Conservation (phyloP, 2,329 filamentous ascomycete species). For the Pyricularia grisea region DNA sequence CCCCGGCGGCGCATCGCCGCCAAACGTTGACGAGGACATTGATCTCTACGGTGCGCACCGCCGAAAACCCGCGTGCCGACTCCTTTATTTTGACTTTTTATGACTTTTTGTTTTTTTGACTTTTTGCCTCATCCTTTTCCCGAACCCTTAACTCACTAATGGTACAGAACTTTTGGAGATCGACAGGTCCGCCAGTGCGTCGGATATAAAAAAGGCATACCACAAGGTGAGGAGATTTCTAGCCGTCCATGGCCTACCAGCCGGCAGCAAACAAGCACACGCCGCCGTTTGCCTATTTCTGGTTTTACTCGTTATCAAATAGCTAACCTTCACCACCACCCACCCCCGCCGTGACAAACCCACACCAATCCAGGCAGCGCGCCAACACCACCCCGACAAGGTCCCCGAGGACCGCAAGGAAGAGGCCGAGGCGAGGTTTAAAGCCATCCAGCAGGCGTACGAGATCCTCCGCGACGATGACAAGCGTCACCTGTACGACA, state of each 20-base stretch:
- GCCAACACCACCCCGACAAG: conserved; percentile 91
- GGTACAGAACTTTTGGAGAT: conserved; percentile 68
- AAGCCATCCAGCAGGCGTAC: conserved; percentile 86
- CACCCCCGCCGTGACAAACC: conserved; percentile 7
- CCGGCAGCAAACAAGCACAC: background rate
- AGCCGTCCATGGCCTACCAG: conserved; percentile 7
- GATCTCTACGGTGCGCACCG: conserved; percentile 44
- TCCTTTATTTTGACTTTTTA: no score
- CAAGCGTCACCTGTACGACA: conserved; percentile 85
- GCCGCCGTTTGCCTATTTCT: background rate
- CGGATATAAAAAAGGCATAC: conserved; percentile 92
- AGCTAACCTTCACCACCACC: conserved; percentile 10
- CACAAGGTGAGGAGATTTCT: conserved; percentile 58
- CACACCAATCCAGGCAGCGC: conserved; percentile 53
- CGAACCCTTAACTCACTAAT: background rate
- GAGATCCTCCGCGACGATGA: conserved; percentile 96
- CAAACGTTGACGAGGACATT: conserved; percentile 30
- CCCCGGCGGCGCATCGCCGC: conserved; percentile 9
- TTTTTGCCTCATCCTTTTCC: conserved; percentile 4
- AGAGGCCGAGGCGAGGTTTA: conserved; percentile 86
- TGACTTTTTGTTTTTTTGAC: background rate
- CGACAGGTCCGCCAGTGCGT: conserved; percentile 58
- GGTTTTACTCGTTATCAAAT: background rate
- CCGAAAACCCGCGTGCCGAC: background rate
- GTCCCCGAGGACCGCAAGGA: conserved; percentile 77